Evolutionary conservation across 2,329 filamentous ascomycete genomes (phyloP), one percentile per base, ranked within the genome.

Genomic region (Aureobasidium melanogenum): DNA sequence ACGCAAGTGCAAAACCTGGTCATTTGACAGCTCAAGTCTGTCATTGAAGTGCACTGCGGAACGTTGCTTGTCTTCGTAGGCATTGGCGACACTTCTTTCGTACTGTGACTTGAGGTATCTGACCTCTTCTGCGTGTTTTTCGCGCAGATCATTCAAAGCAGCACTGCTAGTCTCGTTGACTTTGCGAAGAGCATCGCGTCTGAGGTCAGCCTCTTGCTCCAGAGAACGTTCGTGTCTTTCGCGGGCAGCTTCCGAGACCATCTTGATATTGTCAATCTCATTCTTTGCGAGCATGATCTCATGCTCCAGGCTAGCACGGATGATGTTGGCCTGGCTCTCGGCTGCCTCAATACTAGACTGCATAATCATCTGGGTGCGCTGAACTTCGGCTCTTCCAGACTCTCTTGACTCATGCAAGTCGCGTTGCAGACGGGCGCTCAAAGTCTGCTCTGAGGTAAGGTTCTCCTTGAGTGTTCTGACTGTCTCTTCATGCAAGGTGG

Each of bases 391-490:
- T 43, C 87, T 85, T 61, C 85, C 91, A 54, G 85, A 86, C 68
- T 96, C 90, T 64, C 88, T 85, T 10, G 90, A 89, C 69, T 96
- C 89, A 63, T 91, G 84, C 68, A 93, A 88, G 69, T 97, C 91
- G 56, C 89, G 85, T 73, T 96, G 86, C 70, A 86, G 88, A 43
- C 85, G 83, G 66, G 85, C 80, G 22, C 84, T 82, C 63, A 82
- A 81, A 68, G 87, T 82, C 67, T 93, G 85, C 61, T 93, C 82
- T 65, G 87, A 84, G 68, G 88, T 81, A 68, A 88, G 89, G 69
- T 91, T 87, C 15, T 78, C 80, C 62, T 83, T 82, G 47, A 84
- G 71, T 44, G 74, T 72, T 55, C 77, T 76, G 48, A 84, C 72
- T 22, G 79, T 72, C 61, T 82, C 79, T 63, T 85, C 80, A n/a